Conservation (phyloP, 2,329 filamentous ascomycete genomes). For the Cryphonectria japonica region DNA sequence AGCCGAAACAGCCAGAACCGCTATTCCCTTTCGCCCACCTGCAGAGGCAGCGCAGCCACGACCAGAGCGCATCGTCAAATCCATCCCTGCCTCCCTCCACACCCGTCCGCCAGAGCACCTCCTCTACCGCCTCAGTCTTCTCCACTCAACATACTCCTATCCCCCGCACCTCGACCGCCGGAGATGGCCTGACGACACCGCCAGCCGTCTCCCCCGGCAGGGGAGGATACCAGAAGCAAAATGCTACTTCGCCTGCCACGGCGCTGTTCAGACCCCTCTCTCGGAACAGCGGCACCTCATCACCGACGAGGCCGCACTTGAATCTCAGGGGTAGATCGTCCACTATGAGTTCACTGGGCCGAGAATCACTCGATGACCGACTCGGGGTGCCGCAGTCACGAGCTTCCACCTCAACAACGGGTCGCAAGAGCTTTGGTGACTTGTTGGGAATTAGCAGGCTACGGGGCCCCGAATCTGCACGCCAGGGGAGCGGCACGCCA, state of each 20-base stretch:
- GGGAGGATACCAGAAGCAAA: constrained; percentile 38
- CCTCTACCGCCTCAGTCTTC: constrained; percentile 22
- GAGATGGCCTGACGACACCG: constrained; percentile 37
- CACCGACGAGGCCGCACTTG: constrained; percentile 62
- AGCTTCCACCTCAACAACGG: constrained; percentile 79
- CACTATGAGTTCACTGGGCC: constrained; percentile 82
- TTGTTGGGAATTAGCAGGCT: constrained; percentile 79
- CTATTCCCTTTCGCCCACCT: constrained; percentile 86
- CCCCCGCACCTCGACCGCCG: constrained; percentile 37
- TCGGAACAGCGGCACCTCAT: constrained; percentile 67
- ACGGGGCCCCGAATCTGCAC: constrained; percentile 74
- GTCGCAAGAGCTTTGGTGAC: constrained; percentile 90
- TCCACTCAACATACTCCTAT: constrained; percentile 20
- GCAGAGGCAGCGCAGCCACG: constrained; percentile 68
- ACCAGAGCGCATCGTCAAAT: constrained; percentile 43
- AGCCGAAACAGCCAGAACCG: constrained; percentile 72
- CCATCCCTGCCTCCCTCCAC: constrained; percentile 49
- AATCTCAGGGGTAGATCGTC: constrained; percentile 79
- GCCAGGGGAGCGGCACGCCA: constrained; percentile 70
- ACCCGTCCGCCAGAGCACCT: constrained; percentile 33
- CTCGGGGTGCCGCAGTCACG: constrained; percentile 69
- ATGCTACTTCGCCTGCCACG: constrained; percentile 51
- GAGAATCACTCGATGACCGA: constrained; percentile 72
- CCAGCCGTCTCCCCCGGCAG: constrained; percentile 42
- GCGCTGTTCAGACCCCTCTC: constrained; percentile 54